These are phyloP conservation scores for Ceratobasidium sp. DNA, from an alignment of 1,284 basidiomycete species.

Conservation along the genomic window DNA sequence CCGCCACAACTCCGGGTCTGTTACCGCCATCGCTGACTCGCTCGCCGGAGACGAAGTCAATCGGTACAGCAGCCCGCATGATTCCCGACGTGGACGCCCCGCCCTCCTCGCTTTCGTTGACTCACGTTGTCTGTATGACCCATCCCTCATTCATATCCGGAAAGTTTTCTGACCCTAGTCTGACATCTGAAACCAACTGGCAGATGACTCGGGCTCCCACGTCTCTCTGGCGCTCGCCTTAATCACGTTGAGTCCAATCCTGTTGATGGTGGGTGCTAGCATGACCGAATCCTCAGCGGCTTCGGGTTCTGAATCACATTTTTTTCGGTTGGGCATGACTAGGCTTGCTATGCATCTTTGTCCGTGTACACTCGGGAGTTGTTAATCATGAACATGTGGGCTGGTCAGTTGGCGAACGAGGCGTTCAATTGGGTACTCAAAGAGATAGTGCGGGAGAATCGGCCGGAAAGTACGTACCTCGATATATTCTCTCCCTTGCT, in stretches of 20 bases:
- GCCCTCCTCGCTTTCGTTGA: conserved; percentile 63
- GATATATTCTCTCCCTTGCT: neutral
- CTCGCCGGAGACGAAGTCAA: neutral
- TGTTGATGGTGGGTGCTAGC: conserved; percentile 66
- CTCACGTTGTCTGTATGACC: conserved; percentile 68
- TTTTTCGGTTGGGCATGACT: conserved; percentile 25
- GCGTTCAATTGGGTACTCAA: conserved; percentile 75
- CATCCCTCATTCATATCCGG: neutral
- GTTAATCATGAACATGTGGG: conserved; percentile 80
- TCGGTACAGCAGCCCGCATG: neutral
- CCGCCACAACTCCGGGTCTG: neutral
- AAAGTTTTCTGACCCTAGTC: neutral
- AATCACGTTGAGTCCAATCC: conserved; percentile 74
- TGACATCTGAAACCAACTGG: conserved; percentile 13
- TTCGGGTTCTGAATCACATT: neutral
- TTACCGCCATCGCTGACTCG: neutral
- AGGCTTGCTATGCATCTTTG: conserved; percentile 81
- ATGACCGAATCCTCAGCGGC: neutral
- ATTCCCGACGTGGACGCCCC: neutral
- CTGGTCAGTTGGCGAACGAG: conserved; percentile 78
- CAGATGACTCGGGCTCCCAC: conserved; percentile 71
- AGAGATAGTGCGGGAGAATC: conserved; percentile 67
- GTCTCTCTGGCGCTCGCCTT: conserved; percentile 69
- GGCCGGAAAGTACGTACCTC: conserved; percentile 65
- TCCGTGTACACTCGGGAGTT: conserved; percentile 79